Evolutionary conservation across 208 protist species (phyloP).

Genomic region (Trypanosoma lewisi): DNA sequence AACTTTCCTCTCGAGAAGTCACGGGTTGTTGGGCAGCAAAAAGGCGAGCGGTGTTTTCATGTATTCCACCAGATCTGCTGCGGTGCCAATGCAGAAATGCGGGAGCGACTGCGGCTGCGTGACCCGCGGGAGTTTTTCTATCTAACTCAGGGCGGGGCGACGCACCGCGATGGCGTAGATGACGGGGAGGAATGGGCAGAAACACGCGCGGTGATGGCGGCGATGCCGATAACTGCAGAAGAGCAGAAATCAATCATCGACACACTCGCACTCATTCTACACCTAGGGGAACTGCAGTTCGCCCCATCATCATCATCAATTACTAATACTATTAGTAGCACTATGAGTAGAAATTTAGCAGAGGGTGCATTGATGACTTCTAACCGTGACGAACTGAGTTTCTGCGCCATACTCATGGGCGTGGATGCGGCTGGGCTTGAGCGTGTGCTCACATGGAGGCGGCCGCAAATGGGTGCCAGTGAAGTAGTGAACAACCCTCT

Average conservation of each 20-base stretch:
- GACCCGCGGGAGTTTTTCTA: slow-evolving; percentile 65
- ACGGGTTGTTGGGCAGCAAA: slow-evolving; percentile 74
- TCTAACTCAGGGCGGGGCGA: slow-evolving; percentile 48
- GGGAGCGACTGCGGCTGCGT: slow-evolving; percentile 35
- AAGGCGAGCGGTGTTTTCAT: slow-evolving; percentile 95
- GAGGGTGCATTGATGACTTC: slow-evolving; percentile 15
- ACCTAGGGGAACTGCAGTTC: slow-evolving; percentile 94
- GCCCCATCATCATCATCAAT: slow-evolving; percentile 13
- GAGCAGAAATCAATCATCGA: slow-evolving; percentile 81
- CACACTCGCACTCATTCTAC: slow-evolving; percentile 91
- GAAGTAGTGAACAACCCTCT: slow-evolving; percentile 71
- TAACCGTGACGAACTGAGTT: slow-evolving; percentile 40
- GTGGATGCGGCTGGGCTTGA: slow-evolving; percentile 43
- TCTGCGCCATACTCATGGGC: slow-evolving; percentile 57
- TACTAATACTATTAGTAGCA: too few species aligned
- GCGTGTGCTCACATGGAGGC: slow-evolving; percentile 64
- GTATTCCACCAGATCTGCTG: slow-evolving; percentile 94
- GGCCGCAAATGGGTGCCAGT: slow-evolving; percentile 50
- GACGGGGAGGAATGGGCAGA: slow-evolving; percentile 79
- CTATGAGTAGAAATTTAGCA: too few species aligned
- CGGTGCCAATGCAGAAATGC: slow-evolving; percentile 39
- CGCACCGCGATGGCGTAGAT: slow-evolving; percentile 73
- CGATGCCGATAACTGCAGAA: slow-evolving; percentile 74
- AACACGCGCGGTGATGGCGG: slow-evolving; percentile 88
- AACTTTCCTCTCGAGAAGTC: slow-evolving; percentile 93